Evolutionary conservation across 2,329 filamentous ascomycete genomes (phyloP), one percentile per base, ranked within the genome.

Genomic region (Fusarium sp.): DNA sequence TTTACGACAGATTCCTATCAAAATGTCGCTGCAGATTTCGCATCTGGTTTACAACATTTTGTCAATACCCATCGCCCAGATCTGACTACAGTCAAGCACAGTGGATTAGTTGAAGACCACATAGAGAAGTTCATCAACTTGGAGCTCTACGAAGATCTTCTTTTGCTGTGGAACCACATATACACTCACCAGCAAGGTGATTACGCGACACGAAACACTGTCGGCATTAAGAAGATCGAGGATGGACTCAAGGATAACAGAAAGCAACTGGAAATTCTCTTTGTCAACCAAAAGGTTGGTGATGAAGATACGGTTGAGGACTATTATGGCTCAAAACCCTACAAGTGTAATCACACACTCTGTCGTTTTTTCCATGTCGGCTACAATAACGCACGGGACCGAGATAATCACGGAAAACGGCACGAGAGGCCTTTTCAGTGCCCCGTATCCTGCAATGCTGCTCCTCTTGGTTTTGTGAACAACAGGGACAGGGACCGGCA

Each of bases 171-270:
- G 65, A 67, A 67, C 0, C 65, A 67, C 3, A 67, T 67, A 10
- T 67, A 53, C 3, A 67, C 65, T 16, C 65, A 67, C 6, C 65
- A 67, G 9, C 22, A 35, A 3, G 65, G 65, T 5, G 62, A 67
- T 5, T 67, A 67, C 7, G 5, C 28, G 1, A 26, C 13, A 6
- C 30, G 62, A 2, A 67, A 67, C 18, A 35, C 39, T 0, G 59
- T 67, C 15, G 65, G 35, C 0, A 11, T 67, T 1, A 3, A 14
- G 2, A 7, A 33, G 1, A 53, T 67, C 3, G 65, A 67, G 6
- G 6, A 26, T 2, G 62, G 39, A 1, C 26, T 67, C 0, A 12
- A 38, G 1, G 45, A 61, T 2, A 67, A 67, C 5, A 41, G 65
- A 6, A 67, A 4, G 3, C 33, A 53, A 0, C 6, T 67, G 0